Percentiles rank a stretch among this genome's conserved stretches.
Evolutionary conservation across 768 basidiomycete genomes (phyloP).

Genomic region (Russula griseocarnosa): DNA sequence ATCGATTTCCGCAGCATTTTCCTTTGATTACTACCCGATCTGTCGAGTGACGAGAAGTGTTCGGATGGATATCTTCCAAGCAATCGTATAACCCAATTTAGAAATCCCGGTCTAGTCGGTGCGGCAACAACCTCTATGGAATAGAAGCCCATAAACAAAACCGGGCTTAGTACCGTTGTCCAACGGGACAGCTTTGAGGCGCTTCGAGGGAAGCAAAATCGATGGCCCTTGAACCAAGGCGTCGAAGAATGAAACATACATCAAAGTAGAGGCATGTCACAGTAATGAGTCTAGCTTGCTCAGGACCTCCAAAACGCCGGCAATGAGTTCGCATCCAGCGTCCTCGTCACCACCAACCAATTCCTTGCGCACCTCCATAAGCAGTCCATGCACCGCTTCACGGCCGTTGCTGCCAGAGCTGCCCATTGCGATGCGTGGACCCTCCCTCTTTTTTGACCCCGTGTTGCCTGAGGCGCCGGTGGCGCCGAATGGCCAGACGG

Average conservation of each 20-base stretch:
- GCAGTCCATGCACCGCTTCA: constrained; percentile 68
- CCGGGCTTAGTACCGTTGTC: background rate
- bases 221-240: constrained; percentile 6
- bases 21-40: background rate
- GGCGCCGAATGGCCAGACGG: constrained; percentile 78
- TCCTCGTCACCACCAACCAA: constrained; percentile 65
- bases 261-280: constrained; percentile 34
- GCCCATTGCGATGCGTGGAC: constrained; percentile 53
- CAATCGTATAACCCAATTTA: background rate
- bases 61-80: background rate
- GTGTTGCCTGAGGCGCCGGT: constrained; percentile 31
- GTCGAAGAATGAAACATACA: constrained; percentile 18
- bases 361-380: constrained; percentile 72
- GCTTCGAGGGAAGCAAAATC: constrained; percentile 5
- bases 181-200: background rate
- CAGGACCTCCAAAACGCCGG: constrained; percentile 89
- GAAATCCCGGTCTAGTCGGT: background rate
- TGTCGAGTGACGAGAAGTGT: background rate
- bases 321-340: constrained; percentile 82
- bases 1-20: background rate
- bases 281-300: constrained; percentile 87
- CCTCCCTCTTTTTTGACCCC: constrained; percentile 37
- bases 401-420: constrained; percentile 47
- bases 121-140: background rate
- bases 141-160: background rate